Percentiles rank a stretch among this genome's conserved stretches.
Conservation (phyloP, 2,329 filamentous ascomycete genomes). For the Lachnellula hyalina region DNA sequence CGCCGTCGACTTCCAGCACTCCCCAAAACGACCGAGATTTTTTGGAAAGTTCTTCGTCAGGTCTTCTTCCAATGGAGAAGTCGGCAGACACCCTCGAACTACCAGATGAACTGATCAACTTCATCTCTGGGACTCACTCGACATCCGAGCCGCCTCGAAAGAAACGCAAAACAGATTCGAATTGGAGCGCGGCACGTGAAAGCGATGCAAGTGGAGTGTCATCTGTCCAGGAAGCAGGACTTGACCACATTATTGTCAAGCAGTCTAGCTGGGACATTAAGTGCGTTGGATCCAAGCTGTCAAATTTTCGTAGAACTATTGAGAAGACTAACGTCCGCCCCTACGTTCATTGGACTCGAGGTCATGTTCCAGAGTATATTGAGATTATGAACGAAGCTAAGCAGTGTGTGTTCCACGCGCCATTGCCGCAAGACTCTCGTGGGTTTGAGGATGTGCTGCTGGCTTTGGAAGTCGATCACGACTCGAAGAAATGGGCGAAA, state of each 20-base stretch:
- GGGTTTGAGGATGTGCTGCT: constrained; percentile 20
- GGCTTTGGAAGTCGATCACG: constrained; percentile 19
- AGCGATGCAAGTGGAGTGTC: background rate
- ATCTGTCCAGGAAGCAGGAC: background rate
- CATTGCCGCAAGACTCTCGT: constrained; percentile 11
- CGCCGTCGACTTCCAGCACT: constrained; percentile 3
- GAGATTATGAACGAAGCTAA: constrained; percentile 18
- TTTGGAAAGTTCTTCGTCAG: constrained; percentile 2
- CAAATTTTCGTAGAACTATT: constrained; percentile 12
- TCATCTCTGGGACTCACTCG: constrained; percentile 3
- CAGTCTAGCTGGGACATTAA: constrained; percentile 20
- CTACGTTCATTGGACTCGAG: constrained; percentile 14
- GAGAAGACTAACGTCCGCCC: constrained; percentile 14
- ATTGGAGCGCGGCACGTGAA: background rate
- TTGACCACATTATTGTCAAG: constrained; percentile 26
- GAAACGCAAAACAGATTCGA: constrained; percentile 15
- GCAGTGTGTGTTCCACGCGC: constrained; percentile 13
- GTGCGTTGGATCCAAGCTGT: constrained; percentile 16
- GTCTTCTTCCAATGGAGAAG: background rate
- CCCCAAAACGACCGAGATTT: constrained; percentile 3
- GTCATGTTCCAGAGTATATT: constrained; percentile 15
- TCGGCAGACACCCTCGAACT: constrained; percentile 6
- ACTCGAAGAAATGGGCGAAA: constrained; percentile 21
- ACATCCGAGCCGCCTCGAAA: constrained; percentile 21
- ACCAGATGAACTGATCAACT: constrained; percentile 19